Base-by-base conservation (phyloP, 2,329 filamentous ascomycete species). In the Ambrosiella beaveri region DNA sequence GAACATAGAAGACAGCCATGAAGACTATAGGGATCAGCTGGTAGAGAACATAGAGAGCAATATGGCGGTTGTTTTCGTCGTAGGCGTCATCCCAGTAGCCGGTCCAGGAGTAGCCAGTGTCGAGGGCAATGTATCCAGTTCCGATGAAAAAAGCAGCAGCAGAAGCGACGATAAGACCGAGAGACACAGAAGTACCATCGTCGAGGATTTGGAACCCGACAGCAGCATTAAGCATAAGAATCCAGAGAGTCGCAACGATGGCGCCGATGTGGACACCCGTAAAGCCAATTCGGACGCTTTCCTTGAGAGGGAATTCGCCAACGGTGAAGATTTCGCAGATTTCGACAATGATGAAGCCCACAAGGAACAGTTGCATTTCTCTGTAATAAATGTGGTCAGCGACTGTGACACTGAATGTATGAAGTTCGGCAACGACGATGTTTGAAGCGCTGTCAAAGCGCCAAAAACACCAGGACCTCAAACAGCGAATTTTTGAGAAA, bases 321-420 rank as follows among this genome's bases (percentile, higher is more conserved):
- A 97, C 82, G 0, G 89, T 90, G 72, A 98, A 96, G 66, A 98
- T 95, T 70, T 97, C 93, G 71, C 90, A 96, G 65, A 98, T 86
- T 65, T 86, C 82, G 61, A 97, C 82, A 60, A 97, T 71, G 59
- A 95, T 85, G 69, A 88, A 98, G 55, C 86, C 84, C 47, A 87
- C 62, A 55, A 98, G 79, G 72, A 98, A 97, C 39, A 96, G 66
- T 76, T 98, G 93, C 80, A 98, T 97, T 71, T 98, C 93, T 70
- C 93, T 95, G 66, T 36, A 58, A 54, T 45, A 19, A 19, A 11
- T 36, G 44, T 8, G n/a, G 5, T 17, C 7, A 47, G 19, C 8
- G n/a, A 15, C 44, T n/a, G 44, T 19, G 44, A 47, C 44, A 15
- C 7, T 13, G 8, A 47, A 17, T 17, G 44, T 47, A 47, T n/a